Evolutionary conservation across 768 basidiomycete species (phyloP), one percentile per base, ranked within the genome.

Genomic region (Xanthoconium purpureum): DNA sequence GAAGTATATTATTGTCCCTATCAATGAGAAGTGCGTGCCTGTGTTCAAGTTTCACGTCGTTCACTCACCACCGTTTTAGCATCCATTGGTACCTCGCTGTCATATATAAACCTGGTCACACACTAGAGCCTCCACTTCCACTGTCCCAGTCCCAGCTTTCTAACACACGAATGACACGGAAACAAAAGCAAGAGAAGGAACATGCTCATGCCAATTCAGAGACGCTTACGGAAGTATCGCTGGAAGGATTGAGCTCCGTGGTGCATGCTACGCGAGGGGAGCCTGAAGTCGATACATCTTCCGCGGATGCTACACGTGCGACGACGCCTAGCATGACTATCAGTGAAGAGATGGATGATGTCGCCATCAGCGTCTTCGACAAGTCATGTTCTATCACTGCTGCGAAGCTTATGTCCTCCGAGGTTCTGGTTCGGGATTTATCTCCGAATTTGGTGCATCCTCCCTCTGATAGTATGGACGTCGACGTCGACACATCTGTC

Each of bases 51-150:
- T 50, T 2, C 7, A 36, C 18, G 36, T 13, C 30, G 33, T 36
- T 44, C 35, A 37, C 51, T 64, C 36, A 72, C 28, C 5, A 6
- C 30, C 52, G 18, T 30, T 30, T 33, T 60, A 98, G 96, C 63
- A 73, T 92, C 43, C 97, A 99, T 73, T 98, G 97, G 97, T 98
- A 97, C 71, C 82, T 98, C 39, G 95, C 92, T 15, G 85, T 98
- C 58, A 96, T 99, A 61, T 88, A 84, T 69, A 85, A 88, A 56
- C 96, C 97, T 1, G 84, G 83, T 51, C 71, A 77, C 47, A 73
- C 80, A 8, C 73, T 89, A 67, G 70, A 79, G 36, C 77, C 84
- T 13, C 75, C 79, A n/a, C 76, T 79, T 30, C 73, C 73, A 11
- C 63, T 8, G 8, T 30, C 35, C n/a, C 61, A 48, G 15, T 32